These are phyloP conservation scores for Kuraishia hungarica DNA, from an alignment of 805 yeast genomes.

Conservation along the genomic window DNA sequence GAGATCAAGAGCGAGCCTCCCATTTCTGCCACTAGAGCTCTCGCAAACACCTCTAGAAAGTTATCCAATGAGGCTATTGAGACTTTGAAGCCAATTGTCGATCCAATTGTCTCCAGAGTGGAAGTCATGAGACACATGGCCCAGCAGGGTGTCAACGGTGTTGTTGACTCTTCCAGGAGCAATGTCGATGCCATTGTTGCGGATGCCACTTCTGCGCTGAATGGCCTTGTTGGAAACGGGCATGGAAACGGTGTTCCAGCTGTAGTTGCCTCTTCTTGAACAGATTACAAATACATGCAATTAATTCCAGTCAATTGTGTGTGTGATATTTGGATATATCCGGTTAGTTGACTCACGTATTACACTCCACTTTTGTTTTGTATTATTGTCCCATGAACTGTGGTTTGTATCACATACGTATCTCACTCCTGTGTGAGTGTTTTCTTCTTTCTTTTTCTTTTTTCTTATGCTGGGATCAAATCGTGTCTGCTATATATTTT, in stretches of 20 bases:
- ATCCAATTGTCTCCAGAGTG: conserved; percentile 17
- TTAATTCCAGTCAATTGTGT: too few relatives aligned
- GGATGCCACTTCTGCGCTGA: conserved; percentile 3
- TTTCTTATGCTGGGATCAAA: not conserved
- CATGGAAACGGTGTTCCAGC: not conserved
- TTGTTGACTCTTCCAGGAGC: conserved; percentile 14
- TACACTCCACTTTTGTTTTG: too few relatives aligned
- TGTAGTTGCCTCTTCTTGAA: not conserved
- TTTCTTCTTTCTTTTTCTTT: too few relatives aligned
- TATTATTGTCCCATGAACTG: too few relatives aligned
- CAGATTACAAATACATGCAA: too few relatives aligned
- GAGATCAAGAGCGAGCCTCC: conserved; percentile 17
- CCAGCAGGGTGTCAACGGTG: not conserved
- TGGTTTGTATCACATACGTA: too few relatives aligned
- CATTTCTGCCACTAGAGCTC: conserved; percentile 20
- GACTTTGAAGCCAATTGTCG: conserved; percentile 21
- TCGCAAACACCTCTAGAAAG: conserved; percentile 27
- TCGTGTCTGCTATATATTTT: not conserved
- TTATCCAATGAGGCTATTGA: conserved; percentile 26
- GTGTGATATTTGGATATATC: too few relatives aligned
- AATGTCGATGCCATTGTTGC: conserved; percentile 14
- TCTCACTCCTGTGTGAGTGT: not conserved
- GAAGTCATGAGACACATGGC: conserved; percentile 9
- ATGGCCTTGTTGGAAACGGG: not conserved
- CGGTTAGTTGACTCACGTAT: too few relatives aligned